Conservation (phyloP, 1,284 basidiomycete genomes). For the Moesziomyces parantarcticus region DNA sequence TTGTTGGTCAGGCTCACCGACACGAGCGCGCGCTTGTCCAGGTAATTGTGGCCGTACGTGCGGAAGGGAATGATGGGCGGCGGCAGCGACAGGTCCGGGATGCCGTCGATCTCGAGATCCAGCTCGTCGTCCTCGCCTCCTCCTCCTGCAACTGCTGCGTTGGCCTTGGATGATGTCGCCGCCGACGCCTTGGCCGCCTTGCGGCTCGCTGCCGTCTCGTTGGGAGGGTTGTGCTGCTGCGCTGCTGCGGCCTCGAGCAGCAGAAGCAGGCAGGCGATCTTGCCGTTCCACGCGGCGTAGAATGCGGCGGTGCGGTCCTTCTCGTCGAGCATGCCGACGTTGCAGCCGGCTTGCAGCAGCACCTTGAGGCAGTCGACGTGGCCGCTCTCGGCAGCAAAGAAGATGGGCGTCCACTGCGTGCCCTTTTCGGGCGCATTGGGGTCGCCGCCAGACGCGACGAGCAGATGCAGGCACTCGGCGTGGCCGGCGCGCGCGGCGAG, state of each 20-base stretch:
- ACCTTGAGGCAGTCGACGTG: conserved; percentile 80
- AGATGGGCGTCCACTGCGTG: conserved; percentile 98
- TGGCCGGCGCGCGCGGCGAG: conserved; percentile 98
- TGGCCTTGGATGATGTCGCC: conserved; percentile 13
- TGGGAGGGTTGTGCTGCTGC: conserved; percentile 19
- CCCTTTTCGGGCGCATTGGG: conserved; percentile 82
- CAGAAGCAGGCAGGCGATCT: conserved; percentile 74
- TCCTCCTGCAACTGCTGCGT: conserved; percentile 8
- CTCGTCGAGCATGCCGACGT: conserved; percentile 83
- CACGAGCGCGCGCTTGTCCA: conserved; percentile 87
- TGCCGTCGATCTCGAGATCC: conserved; percentile 77
- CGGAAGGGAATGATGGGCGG: conserved; percentile 93
- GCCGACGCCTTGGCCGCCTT: conserved; percentile 16
- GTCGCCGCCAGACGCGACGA: conserved; percentile 72
- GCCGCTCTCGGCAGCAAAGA: conserved; percentile 93
- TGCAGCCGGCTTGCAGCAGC: conserved; percentile 81
- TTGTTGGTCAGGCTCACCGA: conserved; percentile 75
- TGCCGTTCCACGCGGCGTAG: conserved; percentile 98
- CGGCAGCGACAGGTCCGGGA: conserved; percentile 91
- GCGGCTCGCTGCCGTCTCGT: not conserved
- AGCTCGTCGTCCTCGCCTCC: conserved; percentile 28
- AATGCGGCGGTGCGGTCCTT: conserved; percentile 86
- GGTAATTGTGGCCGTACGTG: conserved; percentile 69
- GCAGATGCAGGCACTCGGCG: conserved; percentile 80
- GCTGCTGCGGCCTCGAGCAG: conserved; percentile 67